Percentiles rank a stretch among this genome's conserved stretches.
Evolutionary conservation across 1,284 basidiomycete species (phyloP).

Genomic region (Blastosporella zonata): DNA sequence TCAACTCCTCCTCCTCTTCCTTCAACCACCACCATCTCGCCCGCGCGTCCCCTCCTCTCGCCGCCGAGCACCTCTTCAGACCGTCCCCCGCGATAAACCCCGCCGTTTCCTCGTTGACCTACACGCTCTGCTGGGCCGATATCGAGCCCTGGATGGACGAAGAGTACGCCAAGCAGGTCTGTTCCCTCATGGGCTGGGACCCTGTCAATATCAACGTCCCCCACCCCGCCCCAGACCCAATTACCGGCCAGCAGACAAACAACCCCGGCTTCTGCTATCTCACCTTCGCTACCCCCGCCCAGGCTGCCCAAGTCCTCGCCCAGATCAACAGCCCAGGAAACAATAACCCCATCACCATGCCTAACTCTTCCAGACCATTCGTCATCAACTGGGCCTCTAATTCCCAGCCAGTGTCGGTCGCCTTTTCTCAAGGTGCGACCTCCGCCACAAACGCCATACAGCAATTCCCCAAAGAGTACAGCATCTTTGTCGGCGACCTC

Average conservation of each 20-base stretch:
- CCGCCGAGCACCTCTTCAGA: slow-evolving; percentile 27
- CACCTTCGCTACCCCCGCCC: slow-evolving; percentile 71
- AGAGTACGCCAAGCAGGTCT: slow-evolving; percentile 83
- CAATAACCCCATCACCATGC: slow-evolving; percentile 62
- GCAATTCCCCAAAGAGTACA: slow-evolving; percentile 78
- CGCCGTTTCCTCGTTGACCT: slow-evolving; percentile 32
- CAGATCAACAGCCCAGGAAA: slow-evolving; percentile 55
- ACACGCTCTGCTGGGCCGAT: slow-evolving; percentile 77
- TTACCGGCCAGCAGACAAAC: slow-evolving; percentile 65
- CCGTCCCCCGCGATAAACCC: slow-evolving; percentile 26
- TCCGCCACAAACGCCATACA: slow-evolving; percentile 38
- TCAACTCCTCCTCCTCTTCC: slow-evolving; percentile 28
- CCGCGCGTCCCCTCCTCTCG: slow-evolving; percentile 27
- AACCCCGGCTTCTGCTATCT: slow-evolving; percentile 85
- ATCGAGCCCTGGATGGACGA: slow-evolving; percentile 92
- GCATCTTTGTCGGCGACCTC: slow-evolving; percentile 88
- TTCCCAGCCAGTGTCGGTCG: slow-evolving; percentile 39
- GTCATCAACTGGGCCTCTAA: slow-evolving; percentile 80
- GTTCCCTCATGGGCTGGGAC: slow-evolving; percentile 76
- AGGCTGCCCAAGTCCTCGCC: slow-evolving; percentile 69
- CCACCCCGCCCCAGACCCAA: slow-evolving; percentile 54
- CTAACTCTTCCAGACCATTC: slow-evolving; percentile 73
- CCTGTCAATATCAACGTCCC: slow-evolving; percentile 69
- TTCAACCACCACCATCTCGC: slow-evolving; percentile 34
- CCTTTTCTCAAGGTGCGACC: slow-evolving; percentile 33